phyloP scores from a whole-genome alignment of 495 filamentous ascomycete genomes.

The Aspergillus bridgeri region DNA sequence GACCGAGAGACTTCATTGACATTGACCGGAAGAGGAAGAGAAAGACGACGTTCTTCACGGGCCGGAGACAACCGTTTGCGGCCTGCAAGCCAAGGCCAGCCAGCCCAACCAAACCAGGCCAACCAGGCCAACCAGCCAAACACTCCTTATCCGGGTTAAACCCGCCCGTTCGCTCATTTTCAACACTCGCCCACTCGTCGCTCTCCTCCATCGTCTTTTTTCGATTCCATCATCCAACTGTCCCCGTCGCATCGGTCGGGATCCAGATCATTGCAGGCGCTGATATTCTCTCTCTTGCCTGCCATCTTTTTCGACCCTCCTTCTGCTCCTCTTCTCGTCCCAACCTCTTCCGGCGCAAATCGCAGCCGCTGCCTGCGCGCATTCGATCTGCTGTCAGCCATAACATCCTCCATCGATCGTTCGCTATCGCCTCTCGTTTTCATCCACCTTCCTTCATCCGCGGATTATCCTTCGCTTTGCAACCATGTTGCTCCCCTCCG shows the following conservation, averaged over 20 bases:
- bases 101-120: no score
- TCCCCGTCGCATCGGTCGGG: conserved; percentile 31
- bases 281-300: conserved; percentile 7
- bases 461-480: conserved; percentile 6
- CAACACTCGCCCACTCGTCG: conserved; percentile 11
- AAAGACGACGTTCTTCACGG: neutral
- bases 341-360: conserved; percentile 39
- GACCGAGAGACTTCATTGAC: conserved; percentile 3
- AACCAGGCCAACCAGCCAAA: neutral
- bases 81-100: neutral
- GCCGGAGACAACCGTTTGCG: neutral
- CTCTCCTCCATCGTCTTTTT: conserved; percentile 20
- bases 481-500: conserved; percentile 69
- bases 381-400: conserved; percentile 20
- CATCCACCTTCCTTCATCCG: neutral
- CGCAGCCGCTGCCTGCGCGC: conserved; percentile 22
- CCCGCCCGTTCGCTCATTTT: conserved; percentile 1
- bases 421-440: neutral
- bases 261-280: conserved; percentile 29
- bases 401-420: conserved; percentile 8
- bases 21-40: no score
- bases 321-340: conserved; percentile 22
- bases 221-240: conserved; percentile 13
- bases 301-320: conserved; percentile 19
- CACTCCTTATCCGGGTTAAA: neutral